Evolutionary conservation across 768 basidiomycete genomes (phyloP).

Genomic region (Chlorophyllum brunneum): DNA sequence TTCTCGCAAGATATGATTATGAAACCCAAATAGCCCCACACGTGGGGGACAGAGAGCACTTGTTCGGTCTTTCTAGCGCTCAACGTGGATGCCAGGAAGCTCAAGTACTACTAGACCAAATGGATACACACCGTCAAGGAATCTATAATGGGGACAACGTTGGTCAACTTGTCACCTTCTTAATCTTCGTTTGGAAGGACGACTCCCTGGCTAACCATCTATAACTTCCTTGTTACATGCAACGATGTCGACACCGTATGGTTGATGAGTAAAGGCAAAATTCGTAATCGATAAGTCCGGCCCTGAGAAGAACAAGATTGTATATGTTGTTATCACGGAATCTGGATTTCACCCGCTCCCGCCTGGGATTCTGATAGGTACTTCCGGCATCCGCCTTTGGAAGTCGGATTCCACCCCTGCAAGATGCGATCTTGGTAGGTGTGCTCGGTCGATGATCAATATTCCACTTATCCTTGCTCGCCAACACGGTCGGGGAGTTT

Average conservation of each 20-base stretch:
- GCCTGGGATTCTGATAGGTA: conserved; percentile 8
- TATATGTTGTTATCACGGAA: conserved; percentile 5
- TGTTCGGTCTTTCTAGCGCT: too few relatives aligned
- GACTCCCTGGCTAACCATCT: too few relatives aligned
- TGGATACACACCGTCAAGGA: too few relatives aligned
- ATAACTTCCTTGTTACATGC: not conserved
- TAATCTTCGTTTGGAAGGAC: too few relatives aligned
- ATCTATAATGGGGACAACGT: too few relatives aligned
- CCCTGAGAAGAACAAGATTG: conserved; percentile 1
- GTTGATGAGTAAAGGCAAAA: not conserved
- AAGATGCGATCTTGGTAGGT: conserved; percentile 9
- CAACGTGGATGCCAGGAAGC: too few relatives aligned
- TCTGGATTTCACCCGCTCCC: conserved; percentile 10
- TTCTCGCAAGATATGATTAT: too few relatives aligned
- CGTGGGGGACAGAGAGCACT: too few relatives aligned
- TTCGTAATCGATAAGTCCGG: not conserved
- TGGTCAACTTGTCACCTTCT: too few relatives aligned
- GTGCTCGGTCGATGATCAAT: conserved; percentile 2
- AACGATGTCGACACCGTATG: too few relatives aligned
- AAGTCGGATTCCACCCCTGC: conserved; percentile 1
- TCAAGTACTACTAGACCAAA: too few relatives aligned
- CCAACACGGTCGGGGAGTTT: conserved; percentile 4
- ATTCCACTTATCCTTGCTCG: not conserved
- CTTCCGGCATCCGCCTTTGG: not conserved
- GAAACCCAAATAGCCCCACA: too few relatives aligned